Evolutionary conservation across 495 filamentous ascomycete genomes (phyloP).

Genomic region (Choiromyces venosus): DNA sequence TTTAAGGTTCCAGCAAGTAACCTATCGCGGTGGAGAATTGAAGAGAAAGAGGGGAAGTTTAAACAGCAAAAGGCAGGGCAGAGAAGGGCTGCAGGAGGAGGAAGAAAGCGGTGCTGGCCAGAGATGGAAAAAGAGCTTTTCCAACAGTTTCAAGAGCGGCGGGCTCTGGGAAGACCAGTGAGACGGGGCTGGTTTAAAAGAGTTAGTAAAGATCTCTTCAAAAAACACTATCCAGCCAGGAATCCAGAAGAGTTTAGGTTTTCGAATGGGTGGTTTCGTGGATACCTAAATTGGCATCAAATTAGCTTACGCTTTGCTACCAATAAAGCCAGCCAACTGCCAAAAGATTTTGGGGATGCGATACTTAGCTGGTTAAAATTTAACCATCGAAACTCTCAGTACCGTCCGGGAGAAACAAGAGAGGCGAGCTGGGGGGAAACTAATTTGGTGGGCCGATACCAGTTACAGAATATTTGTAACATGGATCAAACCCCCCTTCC

Average conservation of each 20-base stretch:
- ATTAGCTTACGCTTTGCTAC: slow-evolving; percentile 2
- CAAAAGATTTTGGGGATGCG: neutral
- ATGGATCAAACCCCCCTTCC: no score
- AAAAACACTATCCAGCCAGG: neutral
- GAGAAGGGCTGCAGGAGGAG: no score
- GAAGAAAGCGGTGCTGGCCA: no score
- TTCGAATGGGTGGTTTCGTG: slow-evolving; percentile 2
- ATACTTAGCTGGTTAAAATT: neutral
- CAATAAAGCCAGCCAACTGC: no score
- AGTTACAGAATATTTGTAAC: no score
- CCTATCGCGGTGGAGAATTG: no score
- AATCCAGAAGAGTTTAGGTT: neutral
- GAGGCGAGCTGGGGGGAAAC: neutral
- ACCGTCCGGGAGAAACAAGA: neutral
- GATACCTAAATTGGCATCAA: neutral
- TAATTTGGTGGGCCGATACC: no score
- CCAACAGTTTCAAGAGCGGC: no score
- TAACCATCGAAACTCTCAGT: slow-evolving; percentile 10
- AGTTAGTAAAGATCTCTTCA: neutral
- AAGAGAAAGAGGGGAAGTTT: no score
- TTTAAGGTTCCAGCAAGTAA: no score
- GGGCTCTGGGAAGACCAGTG: neutral
- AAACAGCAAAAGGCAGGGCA: no score
- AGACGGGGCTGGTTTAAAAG: slow-evolving; percentile 1
- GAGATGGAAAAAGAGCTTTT: slow-evolving; percentile 6